These are phyloP conservation scores for Yamadazyma nakazawae DNA, from an alignment of 805 yeast genomes.

Conservation along the genomic window DNA sequence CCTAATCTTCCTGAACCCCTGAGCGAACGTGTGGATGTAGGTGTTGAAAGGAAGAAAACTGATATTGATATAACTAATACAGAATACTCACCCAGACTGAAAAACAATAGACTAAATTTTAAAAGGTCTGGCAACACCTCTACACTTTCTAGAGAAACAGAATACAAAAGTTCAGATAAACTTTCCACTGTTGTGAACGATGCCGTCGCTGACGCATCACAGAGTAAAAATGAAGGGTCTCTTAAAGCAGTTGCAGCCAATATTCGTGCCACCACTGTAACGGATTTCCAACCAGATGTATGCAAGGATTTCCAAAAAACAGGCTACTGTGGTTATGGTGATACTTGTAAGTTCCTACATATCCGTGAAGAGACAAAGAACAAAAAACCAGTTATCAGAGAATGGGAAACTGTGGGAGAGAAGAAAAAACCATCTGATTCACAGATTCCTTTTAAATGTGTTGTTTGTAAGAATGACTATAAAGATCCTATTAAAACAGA, in stretches of 20 bases:
- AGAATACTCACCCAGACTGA: not conserved
- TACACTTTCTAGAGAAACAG: conserved; percentile 5
- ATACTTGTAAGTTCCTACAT: conserved; percentile 91
- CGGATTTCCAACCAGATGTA: conserved; percentile 90
- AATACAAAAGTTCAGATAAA: not conserved
- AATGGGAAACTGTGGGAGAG: conserved; percentile 53
- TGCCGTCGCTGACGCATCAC: conserved; percentile 6
- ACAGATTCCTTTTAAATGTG: conserved; percentile 56
- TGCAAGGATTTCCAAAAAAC: conserved; percentile 90
- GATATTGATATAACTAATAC: not conserved
- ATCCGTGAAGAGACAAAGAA: conserved; percentile 80
- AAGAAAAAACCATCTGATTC: not conserved
- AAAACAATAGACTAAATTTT: not conserved
- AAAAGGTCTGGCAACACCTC: not conserved
- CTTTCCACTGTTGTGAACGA: conserved; percentile 3
- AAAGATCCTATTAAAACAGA: conserved; percentile 52
- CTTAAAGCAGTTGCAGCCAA: conserved; percentile 31
- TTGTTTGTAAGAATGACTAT: conserved; percentile 56
- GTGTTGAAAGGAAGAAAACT: not conserved
- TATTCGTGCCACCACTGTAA: conserved; percentile 61
- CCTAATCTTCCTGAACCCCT: not conserved
- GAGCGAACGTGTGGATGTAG: no score
- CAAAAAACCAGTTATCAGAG: conserved; percentile 61
- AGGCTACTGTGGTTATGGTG: conserved; percentile 97
- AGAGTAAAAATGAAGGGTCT: not conserved